phyloP scores from a whole-genome alignment of 1,139 yeast species.

The Entelexis paramagnoliae region DNA sequence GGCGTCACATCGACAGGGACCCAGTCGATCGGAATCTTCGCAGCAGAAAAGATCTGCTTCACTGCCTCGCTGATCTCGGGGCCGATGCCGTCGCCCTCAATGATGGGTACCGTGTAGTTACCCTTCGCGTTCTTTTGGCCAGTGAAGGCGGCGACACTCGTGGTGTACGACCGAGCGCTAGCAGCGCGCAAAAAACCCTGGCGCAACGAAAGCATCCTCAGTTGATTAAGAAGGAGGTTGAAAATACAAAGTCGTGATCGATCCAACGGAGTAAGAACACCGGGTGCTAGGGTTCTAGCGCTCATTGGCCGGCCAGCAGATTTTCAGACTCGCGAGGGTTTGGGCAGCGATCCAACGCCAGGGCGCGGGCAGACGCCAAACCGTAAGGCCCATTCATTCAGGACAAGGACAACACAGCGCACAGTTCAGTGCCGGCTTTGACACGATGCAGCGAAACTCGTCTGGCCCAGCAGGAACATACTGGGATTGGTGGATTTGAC shows the following conservation, averaged over 20 bases:
- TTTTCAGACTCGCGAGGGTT: slow-evolving; percentile 2
- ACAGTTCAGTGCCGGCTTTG: too few species aligned
- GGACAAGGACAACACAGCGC: too few species aligned
- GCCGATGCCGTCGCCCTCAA: slow-evolving; percentile 99
- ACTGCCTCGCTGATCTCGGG: slow-evolving; percentile 90
- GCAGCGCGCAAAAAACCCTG: slow-evolving; percentile 15
- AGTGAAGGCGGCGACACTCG: slow-evolving; percentile 45
- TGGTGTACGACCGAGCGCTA: slow-evolving; percentile 13
- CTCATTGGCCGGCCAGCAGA: slow-evolving; percentile 7
- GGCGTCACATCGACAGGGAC: slow-evolving; percentile 96
- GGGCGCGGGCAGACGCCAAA: neutral
- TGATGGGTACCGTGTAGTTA: slow-evolving; percentile 80
- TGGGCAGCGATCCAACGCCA: neutral
- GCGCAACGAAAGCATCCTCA: slow-evolving; percentile 15
- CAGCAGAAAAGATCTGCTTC: slow-evolving; percentile 82
- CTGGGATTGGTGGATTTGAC: too few species aligned
- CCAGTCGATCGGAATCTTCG: slow-evolving; percentile 93
- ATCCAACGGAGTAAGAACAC: neutral
- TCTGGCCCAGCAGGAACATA: too few species aligned
- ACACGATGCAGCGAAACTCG: too few species aligned
- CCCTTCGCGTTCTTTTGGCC: slow-evolving; percentile 48
- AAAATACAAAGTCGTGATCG: slow-evolving; percentile 2
- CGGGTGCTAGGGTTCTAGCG: slow-evolving; percentile 3
- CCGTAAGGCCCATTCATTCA: too few species aligned
- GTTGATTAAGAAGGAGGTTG: neutral